Percentiles rank a stretch among this genome's conserved stretches.
These are phyloP conservation scores for Misopates orontium DNA, from an alignment of 257 asterid genomes.

Conservation along the genomic window DNA sequence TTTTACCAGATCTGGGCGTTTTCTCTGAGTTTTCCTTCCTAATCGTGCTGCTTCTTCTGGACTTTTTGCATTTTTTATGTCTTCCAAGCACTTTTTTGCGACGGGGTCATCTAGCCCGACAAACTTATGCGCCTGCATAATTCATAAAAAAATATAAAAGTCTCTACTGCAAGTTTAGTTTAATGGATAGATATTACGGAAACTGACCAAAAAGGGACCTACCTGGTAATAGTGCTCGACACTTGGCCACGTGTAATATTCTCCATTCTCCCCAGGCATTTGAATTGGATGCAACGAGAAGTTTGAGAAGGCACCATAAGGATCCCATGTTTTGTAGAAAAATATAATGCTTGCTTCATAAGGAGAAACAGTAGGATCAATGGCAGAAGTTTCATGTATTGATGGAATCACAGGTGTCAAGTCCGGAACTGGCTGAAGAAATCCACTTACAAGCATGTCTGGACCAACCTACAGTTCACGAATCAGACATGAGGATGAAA, in stretches of 20 bases:
- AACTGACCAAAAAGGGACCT: slow-evolving; percentile 48
- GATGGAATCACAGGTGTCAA: slow-evolving; percentile 86
- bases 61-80: slow-evolving; percentile 72
- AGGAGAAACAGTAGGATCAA: slow-evolving; percentile 86
- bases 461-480: slow-evolving; percentile 69
- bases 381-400: slow-evolving; percentile 68
- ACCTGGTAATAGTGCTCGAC: slow-evolving; percentile 99
- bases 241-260: slow-evolving; percentile 64
- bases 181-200: not conserved
- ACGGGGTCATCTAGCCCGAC: slow-evolving; percentile 61
- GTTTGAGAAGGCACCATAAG: slow-evolving; percentile 91
- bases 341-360: slow-evolving; percentile 83
- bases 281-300: slow-evolving; percentile 83
- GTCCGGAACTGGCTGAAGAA: slow-evolving; percentile 95
- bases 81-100: slow-evolving; percentile 55
- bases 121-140: slow-evolving; percentile 77
- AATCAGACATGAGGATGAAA: not conserved
- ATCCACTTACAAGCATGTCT: slow-evolving; percentile 94
- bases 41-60: slow-evolving; percentile 98
- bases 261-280: slow-evolving; percentile 73
- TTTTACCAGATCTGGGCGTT: slow-evolving; percentile 70
- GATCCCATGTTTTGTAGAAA: slow-evolving; percentile 97
- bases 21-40: slow-evolving; percentile 86
- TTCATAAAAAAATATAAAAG: slow-evolving; percentile 18
- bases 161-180: not conserved